Evolutionary conservation across 2,329 filamentous ascomycete genomes (phyloP), one percentile per base, ranked within the genome.

Genomic region (Fusarium mangiferae): DNA sequence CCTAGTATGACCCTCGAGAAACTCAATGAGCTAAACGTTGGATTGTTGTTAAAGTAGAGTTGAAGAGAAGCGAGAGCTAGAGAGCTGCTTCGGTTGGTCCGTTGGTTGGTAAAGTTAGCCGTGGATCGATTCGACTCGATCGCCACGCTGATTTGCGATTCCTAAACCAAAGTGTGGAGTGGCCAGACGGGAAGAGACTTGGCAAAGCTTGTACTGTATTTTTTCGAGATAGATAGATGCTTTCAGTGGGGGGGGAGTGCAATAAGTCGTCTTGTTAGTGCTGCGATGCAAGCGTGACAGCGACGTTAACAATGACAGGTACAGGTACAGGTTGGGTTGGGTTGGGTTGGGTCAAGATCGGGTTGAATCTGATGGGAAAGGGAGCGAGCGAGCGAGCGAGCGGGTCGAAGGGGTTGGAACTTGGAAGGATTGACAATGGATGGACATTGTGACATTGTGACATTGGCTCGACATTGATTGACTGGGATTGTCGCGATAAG

Each of bases 401-500:
- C 33, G 52, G 54, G 64, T 57, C 57, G 36, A 42, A 26, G 45
- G 41, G 38, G 22, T 28, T 30, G 45, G 46, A 65, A 26, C 18
- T 28, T n/a, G 45, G 46, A 65, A 26, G 60, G 60, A 39, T 49
- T 26, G 22, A 28, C 42, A 36, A 20, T 56, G 28, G 60, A 39
- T 49, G 35, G 22, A 28, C 42, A 36, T 15, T 56, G 28, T 44
- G 22, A 28, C 42, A 36, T 15, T 56, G 28, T 44, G 28, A 28
- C 44, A 9, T 20, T 26, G 44, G 20, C 44, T 20, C 10, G 36
- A 44, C 39, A 49, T 28, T 58, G 55, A 58, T 67, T 61, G 54
- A 59, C 58, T 44, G 38, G 72, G 72, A 39, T 60, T 68, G 52
- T 74, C 59, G 67, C 54, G 72, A 72, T 70, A 70, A 66, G 65